phyloP scores from a whole-genome alignment of 1,284 basidiomycete species.

The Pyrrhoderma noxium region DNA sequence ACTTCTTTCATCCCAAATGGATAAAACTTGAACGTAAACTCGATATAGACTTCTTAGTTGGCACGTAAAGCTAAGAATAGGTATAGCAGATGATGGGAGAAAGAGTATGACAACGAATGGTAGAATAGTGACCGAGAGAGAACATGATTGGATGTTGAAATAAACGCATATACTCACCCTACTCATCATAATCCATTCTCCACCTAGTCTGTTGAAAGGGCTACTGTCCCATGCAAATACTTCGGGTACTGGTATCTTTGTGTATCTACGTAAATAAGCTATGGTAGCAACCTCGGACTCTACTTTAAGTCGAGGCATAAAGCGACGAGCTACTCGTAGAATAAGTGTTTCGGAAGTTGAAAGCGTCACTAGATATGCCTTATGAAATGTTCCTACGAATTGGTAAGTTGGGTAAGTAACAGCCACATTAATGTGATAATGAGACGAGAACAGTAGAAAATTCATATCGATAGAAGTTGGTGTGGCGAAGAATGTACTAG shows the following conservation, averaged over 20 bases:
- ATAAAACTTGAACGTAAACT: not conserved
- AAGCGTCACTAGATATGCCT: conserved; percentile 72
- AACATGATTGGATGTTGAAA: not conserved
- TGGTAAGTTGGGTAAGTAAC: conserved; percentile 15
- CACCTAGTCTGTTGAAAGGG: conserved; percentile 73
- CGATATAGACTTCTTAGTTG: not conserved
- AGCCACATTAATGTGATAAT: no score
- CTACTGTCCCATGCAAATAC: conserved; percentile 73
- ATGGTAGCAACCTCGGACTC: conserved; percentile 79
- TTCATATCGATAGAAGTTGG: conserved; percentile 1
- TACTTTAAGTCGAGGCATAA: conserved; percentile 76
- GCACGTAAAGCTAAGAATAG: not conserved
- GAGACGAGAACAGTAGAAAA: conserved; percentile 3
- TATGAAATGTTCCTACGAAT: conserved; percentile 64
- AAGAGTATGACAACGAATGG: no score
- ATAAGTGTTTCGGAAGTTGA: conserved; percentile 43
- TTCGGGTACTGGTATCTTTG: conserved; percentile 60
- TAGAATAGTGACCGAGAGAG: no score
- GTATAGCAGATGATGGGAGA: not conserved
- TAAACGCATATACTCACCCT: conserved; percentile 43
- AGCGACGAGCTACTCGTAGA: conserved; percentile 70
- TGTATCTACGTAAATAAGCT: conserved; percentile 61
- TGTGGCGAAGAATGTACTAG: no score
- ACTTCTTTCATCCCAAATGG: no score
- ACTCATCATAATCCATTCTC: conserved; percentile 78